Base-by-base conservation (phyloP, 306 rosid genomes). In the Alnus glutinosa region DNA sequence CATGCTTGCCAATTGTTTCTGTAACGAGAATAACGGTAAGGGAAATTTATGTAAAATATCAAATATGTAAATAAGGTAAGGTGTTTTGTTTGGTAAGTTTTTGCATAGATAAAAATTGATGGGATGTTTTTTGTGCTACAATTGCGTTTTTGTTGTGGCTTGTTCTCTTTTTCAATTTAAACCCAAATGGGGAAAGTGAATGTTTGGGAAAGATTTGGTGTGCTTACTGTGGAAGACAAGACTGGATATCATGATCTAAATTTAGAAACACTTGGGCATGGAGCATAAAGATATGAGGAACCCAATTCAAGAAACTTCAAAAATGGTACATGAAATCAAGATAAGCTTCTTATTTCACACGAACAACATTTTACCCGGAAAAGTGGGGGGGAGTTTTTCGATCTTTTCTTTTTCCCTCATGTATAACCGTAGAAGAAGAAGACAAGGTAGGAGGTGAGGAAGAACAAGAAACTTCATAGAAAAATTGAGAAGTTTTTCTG, bases 1-100 rank as follows among this genome's bases (percentile, higher is more conserved):
- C 97, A 96, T 96, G 92, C 92, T 93, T 1, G 97, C 92, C 66
- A 96, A 82, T 93, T 96, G 99, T 84, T 96, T 96, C 99, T 96
- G 89, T 23, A 23, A 23, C 28, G 28, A 23, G 28, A 23, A 23
- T 23, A 23, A 23, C 28, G 28, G 28, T 23, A 23, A 23, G 28
- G 28, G 28, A 23, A 23, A 23, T 23, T 23, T 23, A 23, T 23
- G 28, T 23, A 23, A 23, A 23, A 23, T 23, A 23, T 23, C 28
- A 23, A 23, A 23, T 23, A 23, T 23, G 28, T 23, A 23, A 23
- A 23, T 23, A 23, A 23, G 28, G 28, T 23, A 23, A 23, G 28
- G 28, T 23, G 28, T 23, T 23, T 23, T 34, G 42, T 51, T 28
- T 47, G 71, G 49, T 4, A 75, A 47, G 19, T 28, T 15, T 28